Evolutionary conservation across 1,139 yeast species (phyloP), one percentile per base, ranked within the genome.

Genomic region (Yamadazyma conglobata): DNA sequence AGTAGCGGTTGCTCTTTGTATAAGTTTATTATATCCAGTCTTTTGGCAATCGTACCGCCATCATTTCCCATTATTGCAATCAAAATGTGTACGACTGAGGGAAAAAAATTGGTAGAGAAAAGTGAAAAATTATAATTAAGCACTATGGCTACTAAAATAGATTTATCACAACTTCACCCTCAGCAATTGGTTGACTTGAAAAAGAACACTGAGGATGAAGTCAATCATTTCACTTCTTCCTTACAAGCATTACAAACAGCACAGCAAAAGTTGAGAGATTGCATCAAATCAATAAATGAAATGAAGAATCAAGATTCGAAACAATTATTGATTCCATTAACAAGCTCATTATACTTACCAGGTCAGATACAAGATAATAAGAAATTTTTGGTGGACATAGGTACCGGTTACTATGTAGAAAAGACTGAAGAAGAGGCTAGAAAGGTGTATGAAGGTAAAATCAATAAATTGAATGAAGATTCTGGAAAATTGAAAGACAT

Each of bases 401-500:
- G 99, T 19, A 91, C 98, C 0, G 97, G 97, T 2, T 91, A 91
- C 56, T 91, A 75, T 52, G 93, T 88, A 18, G 96, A 87, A 47
- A 93, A 91, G 59, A 59, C 59, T 35, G 73, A 77, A 0, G 64
- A 60, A 5, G 89, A 85, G 27, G 85, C 96, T 3, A 65, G 75
- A 43, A 59, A 59, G 34, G 94, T 88, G 47, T 91, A 87, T 55
- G 75, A 80, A 37, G 69, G 68, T 35, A 87, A 93, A 60, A 76
- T 88, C 31, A 65, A 64, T 16, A 89, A 88, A 43, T 63, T 93
- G 47, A 77, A 69, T 36, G 75, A 73, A 36, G 96, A 91, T 54
- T 70, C 86, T 12, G 70, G 70, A 17, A 89, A 87, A 48, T 69
- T 91, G 44, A 82, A 80, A 43, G 77, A 72, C 22, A 81, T 91